phyloP scores from a whole-genome alignment of 306 rosid species.

The Vicia faba region DNA sequence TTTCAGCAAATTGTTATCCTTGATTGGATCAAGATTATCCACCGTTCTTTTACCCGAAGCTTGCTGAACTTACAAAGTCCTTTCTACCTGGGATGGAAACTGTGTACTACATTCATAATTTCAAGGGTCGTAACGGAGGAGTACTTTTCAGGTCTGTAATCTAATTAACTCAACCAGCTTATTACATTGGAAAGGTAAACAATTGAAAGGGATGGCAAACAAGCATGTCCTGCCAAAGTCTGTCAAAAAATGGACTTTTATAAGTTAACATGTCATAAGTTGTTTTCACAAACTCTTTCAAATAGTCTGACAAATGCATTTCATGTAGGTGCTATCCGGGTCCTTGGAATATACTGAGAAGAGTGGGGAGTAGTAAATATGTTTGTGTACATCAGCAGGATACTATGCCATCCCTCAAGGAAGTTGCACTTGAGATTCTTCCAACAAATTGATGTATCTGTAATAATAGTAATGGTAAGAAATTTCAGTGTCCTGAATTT shows the following conservation, averaged over 20 bases:
- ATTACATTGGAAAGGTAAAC: constrained; percentile 3
- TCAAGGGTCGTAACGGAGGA: constrained; percentile 87
- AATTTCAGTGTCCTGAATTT: not conserved
- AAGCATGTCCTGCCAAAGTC: no score
- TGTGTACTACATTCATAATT: constrained; percentile 86
- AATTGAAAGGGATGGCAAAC: no score
- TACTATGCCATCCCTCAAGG: constrained; percentile 90
- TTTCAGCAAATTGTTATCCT: no score
- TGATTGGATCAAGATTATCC: constrained; percentile 76
- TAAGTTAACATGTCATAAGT: no score
- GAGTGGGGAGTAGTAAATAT: constrained; percentile 46
- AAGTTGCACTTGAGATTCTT: constrained; percentile 88
- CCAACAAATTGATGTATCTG: constrained; percentile 56
- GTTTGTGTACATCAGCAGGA: constrained; percentile 75
- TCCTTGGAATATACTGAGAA: constrained; percentile 86
- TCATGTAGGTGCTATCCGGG: constrained; percentile 78
- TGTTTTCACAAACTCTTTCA: no score
- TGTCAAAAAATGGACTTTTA: no score
- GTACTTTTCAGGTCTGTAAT: constrained; percentile 73
- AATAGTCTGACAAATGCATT: not conserved
- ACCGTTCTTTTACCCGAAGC: constrained; percentile 87
- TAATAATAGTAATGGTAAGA: constrained; percentile 30
- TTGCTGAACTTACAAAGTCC: constrained; percentile 74
- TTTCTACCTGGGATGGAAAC: constrained; percentile 84
- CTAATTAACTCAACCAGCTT: constrained; percentile 26